phyloP scores from a whole-genome alignment of 768 basidiomycete species.

The Boletellus sp. region DNA sequence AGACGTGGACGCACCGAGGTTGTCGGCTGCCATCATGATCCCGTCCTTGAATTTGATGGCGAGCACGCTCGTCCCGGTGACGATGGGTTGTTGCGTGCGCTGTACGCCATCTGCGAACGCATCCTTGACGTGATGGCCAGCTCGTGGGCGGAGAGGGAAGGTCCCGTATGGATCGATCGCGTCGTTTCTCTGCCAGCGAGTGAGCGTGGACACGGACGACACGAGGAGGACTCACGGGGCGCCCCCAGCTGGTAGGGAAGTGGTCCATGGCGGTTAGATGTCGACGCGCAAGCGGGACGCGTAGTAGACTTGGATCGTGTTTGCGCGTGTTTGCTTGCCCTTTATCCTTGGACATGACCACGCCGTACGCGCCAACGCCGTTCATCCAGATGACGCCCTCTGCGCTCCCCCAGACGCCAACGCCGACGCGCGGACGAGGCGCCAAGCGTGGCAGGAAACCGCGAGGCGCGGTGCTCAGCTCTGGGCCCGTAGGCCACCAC shows the following conservation, averaged over 20 bases:
- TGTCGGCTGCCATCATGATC: conserved; percentile 98
- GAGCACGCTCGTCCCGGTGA: conserved; percentile 95
- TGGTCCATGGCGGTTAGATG: conserved; percentile 60
- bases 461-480: conserved; percentile 11
- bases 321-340: conserved; percentile 15
- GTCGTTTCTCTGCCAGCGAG: conserved; percentile 60
- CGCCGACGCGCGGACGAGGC: conserved; percentile 24
- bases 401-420: conserved; percentile 16
- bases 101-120: conserved; percentile 64
- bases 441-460: conserved; percentile 28
- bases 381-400: conserved; percentile 27
- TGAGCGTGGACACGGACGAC: neutral
- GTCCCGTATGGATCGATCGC: conserved; percentile 72
- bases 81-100: conserved; percentile 89
- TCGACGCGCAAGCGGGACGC: conserved; percentile 24
- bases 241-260: conserved; percentile 81
- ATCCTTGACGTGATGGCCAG: conserved; percentile 48
- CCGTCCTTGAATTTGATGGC: conserved; percentile 95
- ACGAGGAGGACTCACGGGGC: conserved; percentile 49
- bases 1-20: conserved; percentile 66
- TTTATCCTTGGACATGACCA: conserved; percentile 28
- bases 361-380: conserved; percentile 17
- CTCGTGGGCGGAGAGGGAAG: conserved; percentile 66
- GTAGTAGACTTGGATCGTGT: conserved; percentile 13
- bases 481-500: conserved; percentile 16